Conservation (phyloP, 768 basidiomycete species). For the Tylopilus vinaceipallidus region DNA sequence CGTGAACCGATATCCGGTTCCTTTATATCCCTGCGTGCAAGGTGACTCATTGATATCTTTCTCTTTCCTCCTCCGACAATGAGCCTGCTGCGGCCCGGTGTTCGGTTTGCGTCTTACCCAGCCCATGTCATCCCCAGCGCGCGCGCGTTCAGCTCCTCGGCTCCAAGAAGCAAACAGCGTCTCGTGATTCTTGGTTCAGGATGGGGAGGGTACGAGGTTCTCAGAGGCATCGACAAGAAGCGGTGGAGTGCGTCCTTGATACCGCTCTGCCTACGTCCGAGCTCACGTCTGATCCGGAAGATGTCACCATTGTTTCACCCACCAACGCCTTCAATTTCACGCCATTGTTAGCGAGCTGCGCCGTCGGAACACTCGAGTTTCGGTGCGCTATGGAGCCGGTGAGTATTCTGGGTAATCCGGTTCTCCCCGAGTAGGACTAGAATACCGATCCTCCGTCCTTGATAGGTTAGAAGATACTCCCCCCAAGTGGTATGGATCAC, state of each 20-base stretch:
- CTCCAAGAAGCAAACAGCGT: slow-evolving; percentile 33
- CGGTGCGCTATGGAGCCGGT: slow-evolving; percentile 80
- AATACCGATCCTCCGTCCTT: slow-evolving; percentile 2
- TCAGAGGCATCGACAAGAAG: slow-evolving; percentile 66
- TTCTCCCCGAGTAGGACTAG: background rate
- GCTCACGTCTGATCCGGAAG: slow-evolving; percentile 33
- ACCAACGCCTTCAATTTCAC: slow-evolving; percentile 43
- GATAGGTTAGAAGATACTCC: slow-evolving; percentile 53
- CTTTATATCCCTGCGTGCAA: background rate
- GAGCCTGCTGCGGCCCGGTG: slow-evolving; percentile 12
- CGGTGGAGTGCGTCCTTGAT: slow-evolving; percentile 53
- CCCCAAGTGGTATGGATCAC: slow-evolving; percentile 48
- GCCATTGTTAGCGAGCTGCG: slow-evolving; percentile 51
- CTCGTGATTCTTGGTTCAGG: slow-evolving; percentile 74
- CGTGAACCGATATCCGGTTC: background rate
- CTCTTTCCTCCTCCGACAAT: slow-evolving; percentile 5
- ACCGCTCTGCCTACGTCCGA: background rate
- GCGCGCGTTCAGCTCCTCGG: slow-evolving; percentile 41
- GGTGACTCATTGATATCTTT: background rate
- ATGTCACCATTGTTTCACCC: slow-evolving; percentile 66
- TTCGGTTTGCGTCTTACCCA: slow-evolving; percentile 1
- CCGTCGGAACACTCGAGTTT: slow-evolving; percentile 84
- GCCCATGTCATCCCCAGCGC: slow-evolving; percentile 1
- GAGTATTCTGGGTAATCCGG: slow-evolving; percentile 21
- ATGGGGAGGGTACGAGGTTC: slow-evolving; percentile 75